Conservation (phyloP, 129 eudicot species). For the Flaveria bidentis region DNA sequence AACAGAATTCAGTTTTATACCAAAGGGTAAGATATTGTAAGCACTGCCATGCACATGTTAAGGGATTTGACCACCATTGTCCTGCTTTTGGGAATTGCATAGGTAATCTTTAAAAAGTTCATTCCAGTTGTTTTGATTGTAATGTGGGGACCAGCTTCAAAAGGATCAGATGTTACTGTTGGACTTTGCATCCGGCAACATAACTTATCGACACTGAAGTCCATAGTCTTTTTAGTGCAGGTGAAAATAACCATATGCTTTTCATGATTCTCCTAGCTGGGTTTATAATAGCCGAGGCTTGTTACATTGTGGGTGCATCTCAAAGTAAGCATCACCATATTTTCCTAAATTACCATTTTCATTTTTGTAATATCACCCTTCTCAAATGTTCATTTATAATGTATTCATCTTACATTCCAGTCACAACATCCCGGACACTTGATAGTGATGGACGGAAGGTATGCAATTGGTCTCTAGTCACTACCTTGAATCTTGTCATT, state of each 20-base stretch:
- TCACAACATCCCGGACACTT: constrained; percentile 27
- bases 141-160: constrained; percentile 4
- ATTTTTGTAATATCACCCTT: neutral
- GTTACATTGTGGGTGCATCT: constrained; percentile 51
- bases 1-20: constrained; percentile 42
- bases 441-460: constrained; percentile 40
- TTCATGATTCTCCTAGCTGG: constrained; percentile 56
- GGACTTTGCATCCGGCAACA: no score
- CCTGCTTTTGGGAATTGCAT: constrained; percentile 89
- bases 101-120: constrained; percentile 40
- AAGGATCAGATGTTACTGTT: neutral
- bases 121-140: constrained; percentile 4
- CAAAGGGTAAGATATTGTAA: constrained; percentile 66
- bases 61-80: constrained; percentile 86
- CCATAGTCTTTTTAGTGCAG: constrained; percentile 38
- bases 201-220: no score
- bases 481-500: constrained; percentile 19
- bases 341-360: neutral
- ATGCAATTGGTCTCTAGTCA: constrained; percentile 17
- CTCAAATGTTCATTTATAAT: constrained; percentile 9
- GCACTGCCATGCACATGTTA: constrained; percentile 57
- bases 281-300: constrained; percentile 56
- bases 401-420: constrained; percentile 30
- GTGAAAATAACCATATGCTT: constrained; percentile 56
- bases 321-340: constrained; percentile 48